Evolutionary conservation across 1,284 basidiomycete species (phyloP).

Genomic region (Rhodofomes roseus): DNA sequence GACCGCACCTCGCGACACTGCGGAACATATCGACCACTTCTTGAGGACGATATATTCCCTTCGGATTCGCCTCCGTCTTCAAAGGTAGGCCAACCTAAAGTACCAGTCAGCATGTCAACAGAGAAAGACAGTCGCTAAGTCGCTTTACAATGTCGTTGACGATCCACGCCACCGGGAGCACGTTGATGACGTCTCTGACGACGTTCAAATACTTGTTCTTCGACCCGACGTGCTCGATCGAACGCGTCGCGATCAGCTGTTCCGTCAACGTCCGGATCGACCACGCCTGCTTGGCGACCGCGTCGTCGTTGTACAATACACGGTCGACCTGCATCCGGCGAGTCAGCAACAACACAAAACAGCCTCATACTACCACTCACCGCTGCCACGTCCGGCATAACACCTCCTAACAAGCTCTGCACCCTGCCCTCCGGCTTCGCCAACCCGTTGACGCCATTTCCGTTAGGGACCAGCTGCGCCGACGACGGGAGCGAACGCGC

Average conservation of each 20-base stretch:
- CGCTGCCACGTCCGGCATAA: conserved; percentile 1
- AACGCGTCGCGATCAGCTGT: conserved; percentile 36
- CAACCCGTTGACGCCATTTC: neutral
- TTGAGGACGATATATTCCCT: conserved; percentile 47
- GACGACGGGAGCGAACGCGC: neutral
- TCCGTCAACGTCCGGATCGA: conserved; percentile 38
- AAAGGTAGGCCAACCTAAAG: conserved; percentile 57
- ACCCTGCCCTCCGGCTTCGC: neutral
- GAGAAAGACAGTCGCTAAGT: neutral
- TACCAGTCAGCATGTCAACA: neutral
- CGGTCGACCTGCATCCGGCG: conserved; percentile 24
- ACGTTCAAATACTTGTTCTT: conserved; percentile 53
- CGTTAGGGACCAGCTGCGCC: neutral
- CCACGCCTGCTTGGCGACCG: conserved; percentile 23
- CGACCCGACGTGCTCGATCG: conserved; percentile 32
- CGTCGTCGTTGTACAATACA: conserved; percentile 18
- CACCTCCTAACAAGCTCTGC: neutral
- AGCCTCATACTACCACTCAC: neutral
- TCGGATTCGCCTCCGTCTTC: conserved; percentile 44
- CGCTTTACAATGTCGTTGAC: conserved; percentile 54
- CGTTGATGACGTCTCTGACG: conserved; percentile 69
- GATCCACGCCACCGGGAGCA: conserved; percentile 63
- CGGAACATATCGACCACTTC: conserved; percentile 50
- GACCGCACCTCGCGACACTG: conserved; percentile 48
- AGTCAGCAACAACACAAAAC: neutral